These are phyloP conservation scores for Globisporangium alternatum DNA, from an alignment of 352 stramenopile species.

Conservation along the genomic window DNA sequence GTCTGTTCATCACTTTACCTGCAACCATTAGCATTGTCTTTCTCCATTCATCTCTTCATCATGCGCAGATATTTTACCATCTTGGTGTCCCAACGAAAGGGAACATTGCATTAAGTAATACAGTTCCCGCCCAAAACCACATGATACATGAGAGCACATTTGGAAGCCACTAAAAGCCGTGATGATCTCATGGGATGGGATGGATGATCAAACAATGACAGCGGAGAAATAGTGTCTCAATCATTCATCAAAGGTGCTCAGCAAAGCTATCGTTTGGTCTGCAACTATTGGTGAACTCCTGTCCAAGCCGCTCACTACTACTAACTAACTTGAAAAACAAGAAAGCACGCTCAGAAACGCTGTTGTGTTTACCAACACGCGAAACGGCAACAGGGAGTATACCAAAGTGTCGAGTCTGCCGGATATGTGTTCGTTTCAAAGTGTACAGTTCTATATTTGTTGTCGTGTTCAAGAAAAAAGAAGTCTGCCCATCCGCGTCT, in stretches of 20 bases:
- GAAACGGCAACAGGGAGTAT: neutral
- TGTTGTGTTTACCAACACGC: neutral
- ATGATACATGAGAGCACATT: neutral
- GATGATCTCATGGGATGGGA: neutral
- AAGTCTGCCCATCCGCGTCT: neutral
- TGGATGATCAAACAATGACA: neutral
- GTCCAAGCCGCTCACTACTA: too few species aligned
- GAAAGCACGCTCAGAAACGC: too few species aligned
- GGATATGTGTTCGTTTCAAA: neutral
- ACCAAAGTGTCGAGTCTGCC: neutral
- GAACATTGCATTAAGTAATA: neutral
- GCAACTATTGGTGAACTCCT: too few species aligned
- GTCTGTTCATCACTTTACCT: too few species aligned
- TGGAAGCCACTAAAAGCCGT: slow-evolving; percentile 9
- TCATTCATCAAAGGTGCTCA: neutral
- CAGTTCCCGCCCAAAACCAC: neutral
- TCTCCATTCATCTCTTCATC: too few species aligned
- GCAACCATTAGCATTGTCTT: too few species aligned
- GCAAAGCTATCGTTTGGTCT: neutral
- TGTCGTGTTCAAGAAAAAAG: slow-evolving; percentile 1
- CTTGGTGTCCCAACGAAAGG: neutral
- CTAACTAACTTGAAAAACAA: too few species aligned
- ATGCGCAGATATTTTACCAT: too few species aligned
- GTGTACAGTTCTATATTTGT: neutral
- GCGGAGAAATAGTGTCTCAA: slow-evolving; percentile 6